These are phyloP conservation scores for Peniophora sp. DNA, from an alignment of 1,284 basidiomycete genomes.

Conservation along the genomic window DNA sequence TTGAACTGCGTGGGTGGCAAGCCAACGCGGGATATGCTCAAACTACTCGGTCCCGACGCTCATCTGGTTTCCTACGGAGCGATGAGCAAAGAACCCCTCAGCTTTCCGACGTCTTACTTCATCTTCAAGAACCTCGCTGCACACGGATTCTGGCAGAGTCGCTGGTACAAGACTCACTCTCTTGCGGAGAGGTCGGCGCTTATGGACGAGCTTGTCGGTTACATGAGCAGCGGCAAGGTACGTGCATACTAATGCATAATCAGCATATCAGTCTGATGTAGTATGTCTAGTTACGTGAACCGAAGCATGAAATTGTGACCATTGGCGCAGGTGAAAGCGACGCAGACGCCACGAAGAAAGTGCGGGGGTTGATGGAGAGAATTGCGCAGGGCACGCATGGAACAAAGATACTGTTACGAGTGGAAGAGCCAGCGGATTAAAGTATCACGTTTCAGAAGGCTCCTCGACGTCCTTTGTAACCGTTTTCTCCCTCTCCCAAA, in stretches of 20 bases:
- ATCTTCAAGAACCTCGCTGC: slow-evolving; percentile 75
- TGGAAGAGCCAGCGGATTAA: slow-evolving; percentile 25
- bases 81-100: slow-evolving; percentile 78
- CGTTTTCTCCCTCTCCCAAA: no score
- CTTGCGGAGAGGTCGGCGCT: slow-evolving; percentile 33
- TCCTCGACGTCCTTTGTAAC: background rate
- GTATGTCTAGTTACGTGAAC: slow-evolving; percentile 48
- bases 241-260: slow-evolving; percentile 7
- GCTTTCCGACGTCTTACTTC: slow-evolving; percentile 70
- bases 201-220: slow-evolving; percentile 41
- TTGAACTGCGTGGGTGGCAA: slow-evolving; percentile 78
- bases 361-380: slow-evolving; percentile 41
- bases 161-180: slow-evolving; percentile 53
- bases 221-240: slow-evolving; percentile 52
- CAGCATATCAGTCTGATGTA: background rate
- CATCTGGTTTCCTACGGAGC: slow-evolving; percentile 82
- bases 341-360: slow-evolving; percentile 36
- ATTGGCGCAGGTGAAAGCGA: slow-evolving; percentile 44
- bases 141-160: slow-evolving; percentile 72
- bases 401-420: slow-evolving; percentile 63
- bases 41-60: slow-evolving; percentile 55
- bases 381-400: slow-evolving; percentile 50
- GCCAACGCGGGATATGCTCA: slow-evolving; percentile 59
- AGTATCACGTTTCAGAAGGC: slow-evolving; percentile 5
- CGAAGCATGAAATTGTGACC: slow-evolving; percentile 59